Percentiles rank a stretch among this genome's conserved stretches.
Evolutionary conservation across 2,329 filamentous ascomycete genomes (phyloP).

Genomic region (Podosphaera aphanis): DNA sequence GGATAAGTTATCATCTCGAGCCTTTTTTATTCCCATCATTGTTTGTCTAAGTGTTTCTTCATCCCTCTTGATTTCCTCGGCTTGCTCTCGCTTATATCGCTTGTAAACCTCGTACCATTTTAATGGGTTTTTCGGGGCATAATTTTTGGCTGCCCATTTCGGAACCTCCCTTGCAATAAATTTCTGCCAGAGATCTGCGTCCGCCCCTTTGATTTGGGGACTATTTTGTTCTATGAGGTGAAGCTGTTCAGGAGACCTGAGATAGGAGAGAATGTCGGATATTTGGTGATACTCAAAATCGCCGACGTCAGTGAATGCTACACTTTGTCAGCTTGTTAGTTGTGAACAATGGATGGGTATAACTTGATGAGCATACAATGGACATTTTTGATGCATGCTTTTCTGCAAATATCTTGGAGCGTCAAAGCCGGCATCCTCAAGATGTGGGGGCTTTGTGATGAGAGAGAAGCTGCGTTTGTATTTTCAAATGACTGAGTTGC

Average conservation of each 20-base stretch:
- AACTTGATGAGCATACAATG: conserved; percentile 11
- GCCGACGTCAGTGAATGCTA: conserved; percentile 45
- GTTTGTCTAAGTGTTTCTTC: conserved; percentile 29
- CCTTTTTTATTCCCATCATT: conserved; percentile 31
- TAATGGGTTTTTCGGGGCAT: conserved; percentile 38
- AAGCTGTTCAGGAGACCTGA: conserved; percentile 55
- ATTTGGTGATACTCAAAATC: conserved; percentile 44
- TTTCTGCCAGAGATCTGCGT: conserved; percentile 50
- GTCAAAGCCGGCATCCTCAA: conserved; percentile 23
- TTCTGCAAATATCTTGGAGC: conserved; percentile 26
- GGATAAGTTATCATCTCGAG: conserved; percentile 32
- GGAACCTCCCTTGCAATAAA: conserved; percentile 60
- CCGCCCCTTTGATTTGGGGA: conserved; percentile 49
- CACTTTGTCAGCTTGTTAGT: conserved; percentile 2
- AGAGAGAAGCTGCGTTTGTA: not conserved
- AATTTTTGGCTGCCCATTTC: conserved; percentile 34
- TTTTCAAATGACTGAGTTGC: not conserved
- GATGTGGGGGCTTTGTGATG: not conserved
- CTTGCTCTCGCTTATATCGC: conserved; percentile 37
- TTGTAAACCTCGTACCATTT: conserved; percentile 63
- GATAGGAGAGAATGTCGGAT: conserved; percentile 41
- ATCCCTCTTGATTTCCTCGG: conserved; percentile 31
- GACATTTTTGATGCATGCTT: conserved; percentile 29
- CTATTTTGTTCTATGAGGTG: conserved; percentile 50
- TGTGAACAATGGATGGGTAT: not conserved